Base-by-base conservation (phyloP, 371 early-diverging fungal genomes). In the Mucor saturninus region DNA sequence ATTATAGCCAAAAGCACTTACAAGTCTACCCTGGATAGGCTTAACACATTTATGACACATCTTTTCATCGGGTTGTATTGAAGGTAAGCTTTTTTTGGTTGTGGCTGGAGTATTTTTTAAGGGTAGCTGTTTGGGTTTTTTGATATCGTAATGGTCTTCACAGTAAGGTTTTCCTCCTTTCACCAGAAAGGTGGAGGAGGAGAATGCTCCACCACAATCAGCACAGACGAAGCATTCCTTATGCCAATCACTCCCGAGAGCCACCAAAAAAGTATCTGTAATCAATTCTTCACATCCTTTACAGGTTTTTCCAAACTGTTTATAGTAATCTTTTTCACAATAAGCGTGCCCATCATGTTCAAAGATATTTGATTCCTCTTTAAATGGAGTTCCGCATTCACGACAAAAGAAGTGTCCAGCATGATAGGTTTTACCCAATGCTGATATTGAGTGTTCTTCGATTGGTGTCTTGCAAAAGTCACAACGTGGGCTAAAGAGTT, bases 351-450 rank as follows among this genome's bases (percentile, higher is more conserved):
- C 91, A 4, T 87, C 83, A 56, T 89, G 83, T 13, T 91, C 91
- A 76, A 89, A 77, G 53, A 90, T 90, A 2, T 59, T 61, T 21
- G 80, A 75, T 38, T 81, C 74, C 42, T 81, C 81, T 8, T 74
- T 81, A 69, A 89, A 86, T 2, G 85, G 85, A 42, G 76, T 78
- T 15, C 89, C 89, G 61, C 93, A 93, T 54, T 88, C 88, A 26
- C 85, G 85, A 67, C 93, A 93, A 64, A 93, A 91, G 67, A 91
- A 90, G 65, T 91, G 91, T 1, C 85, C 89, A 2, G 80, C 80
- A 64, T 93, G 93, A 78, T 88, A 92, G 5, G 69, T 74, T 57
- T 87, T 87, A 6, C 89, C 90, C 3, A 91, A 68, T 6, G 93
- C 93, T 4, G 74, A 77, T 31, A 91, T 77, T 31, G 75, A 76